These are phyloP conservation scores for Phoma herbarum DNA, from an alignment of 2,329 filamentous ascomycete species.

Conservation along the genomic window DNA sequence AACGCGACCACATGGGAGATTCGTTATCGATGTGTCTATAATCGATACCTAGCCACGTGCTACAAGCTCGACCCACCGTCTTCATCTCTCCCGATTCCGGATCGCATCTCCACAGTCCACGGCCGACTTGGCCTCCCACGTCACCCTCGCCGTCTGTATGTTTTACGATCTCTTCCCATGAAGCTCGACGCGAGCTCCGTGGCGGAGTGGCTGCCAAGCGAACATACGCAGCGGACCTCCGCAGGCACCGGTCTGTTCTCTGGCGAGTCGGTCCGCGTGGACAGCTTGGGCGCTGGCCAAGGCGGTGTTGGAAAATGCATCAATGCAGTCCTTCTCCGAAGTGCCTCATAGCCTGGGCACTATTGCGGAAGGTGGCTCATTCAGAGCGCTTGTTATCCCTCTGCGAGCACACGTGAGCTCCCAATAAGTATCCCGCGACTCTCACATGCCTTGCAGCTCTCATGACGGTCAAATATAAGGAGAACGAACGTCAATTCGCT, in stretches of 20 bases:
- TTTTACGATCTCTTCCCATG: neutral
- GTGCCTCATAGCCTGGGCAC: conserved; percentile 18
- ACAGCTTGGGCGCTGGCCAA: conserved; percentile 29
- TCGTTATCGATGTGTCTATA: conserved; percentile 9
- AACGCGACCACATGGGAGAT: neutral
- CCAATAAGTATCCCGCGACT: neutral
- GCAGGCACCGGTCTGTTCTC: conserved; percentile 14
- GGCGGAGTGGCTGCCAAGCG: conserved; percentile 13
- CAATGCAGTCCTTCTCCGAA: conserved; percentile 23
- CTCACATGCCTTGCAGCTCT: no score
- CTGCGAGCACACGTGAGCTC: neutral
- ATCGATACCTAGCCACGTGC: conserved; percentile 24
- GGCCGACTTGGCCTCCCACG: conserved; percentile 5
- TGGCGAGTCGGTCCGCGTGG: conserved; percentile 34
- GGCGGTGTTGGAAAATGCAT: conserved; percentile 19
- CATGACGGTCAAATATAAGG: neutral
- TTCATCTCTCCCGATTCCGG: conserved; percentile 1
- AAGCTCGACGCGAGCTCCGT: conserved; percentile 12
- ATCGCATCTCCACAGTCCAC: conserved; percentile 17
- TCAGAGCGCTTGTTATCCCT: neutral
- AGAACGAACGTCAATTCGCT: neutral
- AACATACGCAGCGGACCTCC: conserved; percentile 4
- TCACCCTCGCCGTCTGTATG: neutral
- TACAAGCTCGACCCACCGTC: conserved; percentile 19
- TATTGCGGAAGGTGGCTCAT: neutral